Base-by-base conservation (phyloP, 371 early-diverging fungal species). In the Mortierella sp. region DNA sequence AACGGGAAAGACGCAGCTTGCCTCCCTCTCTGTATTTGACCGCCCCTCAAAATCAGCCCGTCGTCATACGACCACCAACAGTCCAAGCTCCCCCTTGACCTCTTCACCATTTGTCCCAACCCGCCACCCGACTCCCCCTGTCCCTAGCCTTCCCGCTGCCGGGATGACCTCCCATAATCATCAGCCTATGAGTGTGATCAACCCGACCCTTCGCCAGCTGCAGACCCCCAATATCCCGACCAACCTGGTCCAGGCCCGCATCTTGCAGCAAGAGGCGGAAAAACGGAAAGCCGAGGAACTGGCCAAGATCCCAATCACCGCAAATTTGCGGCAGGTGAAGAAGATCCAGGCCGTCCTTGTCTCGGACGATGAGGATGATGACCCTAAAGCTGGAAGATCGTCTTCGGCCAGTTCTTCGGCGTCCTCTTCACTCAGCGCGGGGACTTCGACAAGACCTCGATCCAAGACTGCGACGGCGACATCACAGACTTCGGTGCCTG, bases 281-380 rank as follows among this genome's bases (percentile, higher is more conserved):
- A 79, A 78, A 32, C 82, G 83, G 0, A 74, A 68, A 14, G 76
- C 77, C 4, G 87, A 86, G 32, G 87, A 86, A 51, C 63, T 86
- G 63, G 87, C 87, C 29, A 86, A 86, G 78, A 82, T 86, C 32
- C 87, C 87, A 12, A 86, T 86, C 55, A 86, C 87, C 4, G 87
- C 87, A 41, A 86, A 86, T 56, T 38, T 86, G 56, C n/a, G 87
- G 12, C 75, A 75, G 29, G 87, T 86, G n/a, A 86, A 86, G 32
- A 86, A 86, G 80, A 82, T 86, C 63, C 87, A 86, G 27, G 87
- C 87, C 0, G 80, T 86, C 8, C 48, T 86, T 1, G 55, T 86
- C 27, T 75, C 78, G 41, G 81, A 80, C 21, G 83, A 80, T 24
- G 83, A 83, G 14, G 56, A n/a, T 3, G 80, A 58, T 27, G 74